These are phyloP conservation scores for Starmerella apis DNA, from an alignment of 805 yeast genomes.

Conservation along the genomic window DNA sequence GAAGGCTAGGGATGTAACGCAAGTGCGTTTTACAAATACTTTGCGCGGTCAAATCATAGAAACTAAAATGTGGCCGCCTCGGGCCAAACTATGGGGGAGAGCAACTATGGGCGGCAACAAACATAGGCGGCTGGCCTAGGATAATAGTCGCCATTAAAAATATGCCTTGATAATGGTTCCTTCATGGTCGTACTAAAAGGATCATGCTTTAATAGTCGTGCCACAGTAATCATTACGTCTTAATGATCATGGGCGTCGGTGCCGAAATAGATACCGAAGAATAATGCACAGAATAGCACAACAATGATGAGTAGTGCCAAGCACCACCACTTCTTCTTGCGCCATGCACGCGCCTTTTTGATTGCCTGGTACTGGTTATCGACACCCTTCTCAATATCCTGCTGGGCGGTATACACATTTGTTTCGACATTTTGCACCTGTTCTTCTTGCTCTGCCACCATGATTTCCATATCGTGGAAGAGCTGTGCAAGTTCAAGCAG, in stretches of 20 bases:
- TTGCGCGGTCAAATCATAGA: neutral
- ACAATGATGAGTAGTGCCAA: constrained; percentile 31
- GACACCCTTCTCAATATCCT: constrained; percentile 85
- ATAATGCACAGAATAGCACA: constrained; percentile 23
- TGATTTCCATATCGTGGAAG: constrained; percentile 90
- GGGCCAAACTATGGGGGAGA: too few relatives aligned
- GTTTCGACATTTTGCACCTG: constrained; percentile 73
- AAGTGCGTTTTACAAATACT: neutral
- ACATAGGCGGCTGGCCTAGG: too few relatives aligned
- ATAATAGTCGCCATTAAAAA: too few relatives aligned
- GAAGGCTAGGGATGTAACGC: neutral
- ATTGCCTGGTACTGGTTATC: constrained; percentile 90
- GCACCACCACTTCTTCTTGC: constrained; percentile 84
- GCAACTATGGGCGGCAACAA: too few relatives aligned
- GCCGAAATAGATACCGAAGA: constrained; percentile 22
- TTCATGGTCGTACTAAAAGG: too few relatives aligned
- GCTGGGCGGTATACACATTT: constrained; percentile 72
- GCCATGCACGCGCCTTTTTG: constrained; percentile 73
- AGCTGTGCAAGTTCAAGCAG: constrained; percentile 92
- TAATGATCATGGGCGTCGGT: neutral
- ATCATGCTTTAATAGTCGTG: too few relatives aligned
- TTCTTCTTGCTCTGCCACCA: constrained; percentile 91
- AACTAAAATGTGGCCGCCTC: too few relatives aligned
- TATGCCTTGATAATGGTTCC: too few relatives aligned
- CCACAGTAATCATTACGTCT: too few relatives aligned